Conservation (phyloP, 805 yeast species). For the Lipomyces spencermartinsiae region DNA sequence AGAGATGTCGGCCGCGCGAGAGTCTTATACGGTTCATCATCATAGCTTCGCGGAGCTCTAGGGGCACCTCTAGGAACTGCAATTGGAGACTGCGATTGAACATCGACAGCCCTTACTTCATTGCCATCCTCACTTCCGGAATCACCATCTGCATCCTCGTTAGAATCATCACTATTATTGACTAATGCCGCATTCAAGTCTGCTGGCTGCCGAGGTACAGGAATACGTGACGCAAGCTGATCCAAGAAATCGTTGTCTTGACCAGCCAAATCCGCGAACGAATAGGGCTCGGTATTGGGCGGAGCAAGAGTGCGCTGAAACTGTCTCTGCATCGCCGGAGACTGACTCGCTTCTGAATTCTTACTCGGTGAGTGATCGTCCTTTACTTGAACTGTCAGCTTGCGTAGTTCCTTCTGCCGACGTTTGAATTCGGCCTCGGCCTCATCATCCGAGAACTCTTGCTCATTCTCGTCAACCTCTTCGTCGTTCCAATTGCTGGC, state of each 20-base stretch:
- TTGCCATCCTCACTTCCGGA: background rate
- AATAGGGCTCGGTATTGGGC: constrained; percentile 2
- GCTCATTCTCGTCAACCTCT: constrained; percentile 86
- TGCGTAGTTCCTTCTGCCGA: constrained; percentile 65
- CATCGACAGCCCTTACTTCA: background rate
- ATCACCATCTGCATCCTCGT: background rate
- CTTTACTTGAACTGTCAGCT: constrained; percentile 48
- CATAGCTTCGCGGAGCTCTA: constrained; percentile 11
- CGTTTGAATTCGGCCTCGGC: constrained; percentile 75
- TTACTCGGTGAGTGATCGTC: constrained; percentile 8
- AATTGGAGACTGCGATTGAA: background rate
- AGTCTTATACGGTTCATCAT: constrained; percentile 36
- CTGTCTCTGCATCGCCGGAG: constrained; percentile 5
- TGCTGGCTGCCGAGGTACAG: background rate
- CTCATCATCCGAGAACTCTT: constrained; percentile 77
- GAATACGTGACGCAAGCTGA: constrained; percentile 7
- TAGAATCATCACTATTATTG: background rate
- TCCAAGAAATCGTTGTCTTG: constrained; percentile 28
- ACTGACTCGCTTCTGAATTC: background rate
- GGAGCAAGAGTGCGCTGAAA: constrained; percentile 3
- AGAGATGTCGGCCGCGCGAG: constrained; percentile 29
- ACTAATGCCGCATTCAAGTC: background rate
- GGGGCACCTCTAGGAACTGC: constrained; percentile 10
- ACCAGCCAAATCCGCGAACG: constrained; percentile 36
- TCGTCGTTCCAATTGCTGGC: constrained; percentile 96